Percentiles rank a stretch among this genome's conserved stretches.
These are phyloP conservation scores for Fusarium hostae DNA, from an alignment of 2,329 filamentous ascomycete genomes.

Conservation along the genomic window DNA sequence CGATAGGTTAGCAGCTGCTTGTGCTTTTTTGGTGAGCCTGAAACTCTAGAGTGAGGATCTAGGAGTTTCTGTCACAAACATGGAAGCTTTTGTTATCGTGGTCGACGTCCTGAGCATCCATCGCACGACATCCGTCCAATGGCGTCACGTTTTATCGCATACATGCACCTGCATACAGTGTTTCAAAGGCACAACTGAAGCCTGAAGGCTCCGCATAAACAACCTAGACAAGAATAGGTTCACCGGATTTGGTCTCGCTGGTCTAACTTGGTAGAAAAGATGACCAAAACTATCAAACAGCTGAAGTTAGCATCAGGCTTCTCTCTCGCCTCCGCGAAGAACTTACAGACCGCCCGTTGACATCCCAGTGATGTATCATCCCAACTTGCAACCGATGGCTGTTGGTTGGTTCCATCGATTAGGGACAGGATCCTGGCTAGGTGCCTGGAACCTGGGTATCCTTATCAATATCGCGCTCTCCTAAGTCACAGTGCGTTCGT, in stretches of 20 bases:
- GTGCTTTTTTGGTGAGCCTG: constrained; percentile 44
- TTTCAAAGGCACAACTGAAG: constrained; percentile 15
- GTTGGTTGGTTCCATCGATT: constrained; percentile 22
- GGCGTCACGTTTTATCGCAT: neutral
- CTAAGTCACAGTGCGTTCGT: constrained; percentile 29
- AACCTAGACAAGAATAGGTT: constrained; percentile 1
- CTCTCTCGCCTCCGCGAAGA: constrained; percentile 3
- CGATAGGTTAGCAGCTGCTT: constrained; percentile 35
- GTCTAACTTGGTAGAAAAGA: neutral
- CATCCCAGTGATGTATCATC: constrained; percentile 32
- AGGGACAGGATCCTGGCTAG: constrained; percentile 6
- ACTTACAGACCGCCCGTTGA: constrained; percentile 23
- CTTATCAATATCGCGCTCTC: constrained; percentile 26
- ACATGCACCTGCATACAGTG: constrained; percentile 17
- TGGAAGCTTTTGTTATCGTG: constrained; percentile 1
- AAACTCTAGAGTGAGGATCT: constrained; percentile 41
- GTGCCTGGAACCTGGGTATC: constrained; percentile 1
- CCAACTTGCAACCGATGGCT: constrained; percentile 19
- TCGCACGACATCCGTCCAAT: neutral
- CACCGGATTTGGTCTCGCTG: neutral
- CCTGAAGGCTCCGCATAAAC: constrained; percentile 17
- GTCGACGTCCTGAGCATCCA: constrained; percentile 6
- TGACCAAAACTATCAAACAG: constrained; percentile 3
- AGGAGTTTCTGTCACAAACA: constrained; percentile 36
- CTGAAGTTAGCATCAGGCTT: constrained; percentile 14